A percentile compares a stretch with the other conserved stretches of the same genome.
Conservation (phyloP, 2,329 filamentous ascomycete species). For the Hirsutella rhossiliensis region DNA sequence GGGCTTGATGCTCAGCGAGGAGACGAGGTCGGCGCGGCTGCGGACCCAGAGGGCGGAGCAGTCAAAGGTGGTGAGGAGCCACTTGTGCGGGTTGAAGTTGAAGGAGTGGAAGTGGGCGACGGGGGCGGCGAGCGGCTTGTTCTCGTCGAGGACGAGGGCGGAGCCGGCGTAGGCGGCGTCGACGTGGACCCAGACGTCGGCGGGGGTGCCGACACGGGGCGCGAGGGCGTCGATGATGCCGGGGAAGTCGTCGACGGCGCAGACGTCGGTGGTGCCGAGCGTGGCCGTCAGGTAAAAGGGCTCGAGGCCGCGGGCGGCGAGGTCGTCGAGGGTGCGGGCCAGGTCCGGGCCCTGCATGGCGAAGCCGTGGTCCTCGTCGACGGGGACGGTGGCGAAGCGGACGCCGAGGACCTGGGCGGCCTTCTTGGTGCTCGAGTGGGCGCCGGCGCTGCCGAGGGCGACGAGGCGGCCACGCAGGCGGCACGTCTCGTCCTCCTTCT, state of each 20-base stretch:
- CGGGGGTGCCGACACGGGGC: conserved; percentile 14
- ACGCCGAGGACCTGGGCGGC: conserved; percentile 77
- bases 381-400: conserved; percentile 60
- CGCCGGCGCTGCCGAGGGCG: conserved; percentile 65
- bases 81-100: conserved; percentile 96
- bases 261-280: conserved; percentile 79
- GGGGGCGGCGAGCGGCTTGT: conserved; percentile 52
- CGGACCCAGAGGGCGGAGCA: conserved; percentile 70
- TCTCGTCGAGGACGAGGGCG: conserved; percentile 70
- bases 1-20: conserved; percentile 66
- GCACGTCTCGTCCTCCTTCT: conserved; percentile 59
- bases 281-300: conserved; percentile 82
- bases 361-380: conserved; percentile 50
- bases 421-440: conserved; percentile 80
- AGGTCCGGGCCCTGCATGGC: conserved; percentile 57
- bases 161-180: conserved; percentile 89
- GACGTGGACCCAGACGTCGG: conserved; percentile 77
- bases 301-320: conserved; percentile 56
- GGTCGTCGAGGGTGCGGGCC: conserved; percentile 47
- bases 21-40: conserved; percentile 62
- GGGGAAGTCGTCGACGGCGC: conserved; percentile 71
- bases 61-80: conserved; percentile 91
- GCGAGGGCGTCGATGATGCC: conserved; percentile 45
- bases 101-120: conserved; percentile 71
- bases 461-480: conserved; percentile 48